Base-by-base conservation (phyloP, 2,329 filamentous ascomycete species). In the Podosphaera leucotricha region DNA sequence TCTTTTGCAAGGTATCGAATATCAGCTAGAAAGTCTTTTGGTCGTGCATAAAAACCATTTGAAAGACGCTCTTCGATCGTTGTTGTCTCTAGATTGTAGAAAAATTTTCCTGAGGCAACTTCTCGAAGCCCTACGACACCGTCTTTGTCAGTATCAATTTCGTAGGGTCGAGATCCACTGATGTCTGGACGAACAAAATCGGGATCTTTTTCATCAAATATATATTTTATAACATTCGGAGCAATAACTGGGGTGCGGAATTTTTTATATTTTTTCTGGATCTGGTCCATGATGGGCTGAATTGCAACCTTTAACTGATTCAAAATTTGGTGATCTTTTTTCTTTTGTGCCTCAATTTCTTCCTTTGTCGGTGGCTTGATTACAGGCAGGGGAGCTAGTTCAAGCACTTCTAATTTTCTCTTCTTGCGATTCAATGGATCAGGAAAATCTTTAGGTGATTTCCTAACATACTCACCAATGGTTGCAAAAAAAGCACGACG, bases 221-320 rank as follows among this genome's bases (percentile, higher is more conserved):
- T 66, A 58, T 95, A 93, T 18, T 75, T 68, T 47, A 92, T 84
- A 50, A 77, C 71, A 10, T 62, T 60, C 43, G 82, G 76, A 1
- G 82, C 74, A 48, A 98, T 78, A 37, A 83, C 73, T 1, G 83
- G 78, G 45, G 76, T 75, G 48, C 85, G 72, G 62, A 95, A 95
- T 52, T 84, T 84, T 57, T 79, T 82, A 63, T 93, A 92, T 57
- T 80, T 85, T 48, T 70, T 68, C 59, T 92, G 90, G 57, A 98
- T 83, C 61, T 94, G 84, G 52, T 98, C 87, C 85, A 98, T 94
- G 52, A 95, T 83, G 1, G 83, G 84, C 60, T 94, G 86, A 44
- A 98, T 75, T 44, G 79, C 68, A 35, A 92, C 76, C 64, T 95
- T 98, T 50, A 98, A 66, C 46, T 79, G 66, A 58, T 95, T 94